These are phyloP conservation scores for Globisporangium acanthophoron DNA, from an alignment of 352 stramenopile genomes.

Conservation along the genomic window DNA sequence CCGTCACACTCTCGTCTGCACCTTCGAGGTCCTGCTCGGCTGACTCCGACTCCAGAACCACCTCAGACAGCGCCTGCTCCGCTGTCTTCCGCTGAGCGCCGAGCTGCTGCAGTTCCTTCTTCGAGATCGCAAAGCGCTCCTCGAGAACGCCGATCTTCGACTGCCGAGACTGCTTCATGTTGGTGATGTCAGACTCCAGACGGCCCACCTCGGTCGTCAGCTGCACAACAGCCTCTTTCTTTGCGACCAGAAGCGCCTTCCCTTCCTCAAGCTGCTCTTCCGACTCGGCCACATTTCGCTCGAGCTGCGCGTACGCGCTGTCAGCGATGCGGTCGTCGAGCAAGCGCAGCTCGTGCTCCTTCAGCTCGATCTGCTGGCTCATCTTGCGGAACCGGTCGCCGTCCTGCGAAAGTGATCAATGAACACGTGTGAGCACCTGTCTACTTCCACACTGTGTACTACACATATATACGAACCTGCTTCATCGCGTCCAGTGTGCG, in stretches of 20 bases:
- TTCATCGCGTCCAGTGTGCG: slow-evolving; percentile 61
- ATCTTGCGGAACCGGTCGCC: slow-evolving; percentile 65
- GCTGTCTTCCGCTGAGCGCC: slow-evolving; percentile 45
- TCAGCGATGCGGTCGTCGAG: slow-evolving; percentile 77
- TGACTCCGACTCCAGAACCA: slow-evolving; percentile 70
- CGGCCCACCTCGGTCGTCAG: slow-evolving; percentile 70
- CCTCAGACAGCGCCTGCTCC: slow-evolving; percentile 67
- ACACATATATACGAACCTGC: slow-evolving; percentile 49
- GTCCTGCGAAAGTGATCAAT: slow-evolving; percentile 30
- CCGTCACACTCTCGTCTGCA: slow-evolving; percentile 40
- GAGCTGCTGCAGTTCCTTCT: slow-evolving; percentile 71
- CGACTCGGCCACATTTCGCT: slow-evolving; percentile 57
- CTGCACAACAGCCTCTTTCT: slow-evolving; percentile 65
- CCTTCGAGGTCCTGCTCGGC: slow-evolving; percentile 58
- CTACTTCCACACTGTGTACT: not conserved
- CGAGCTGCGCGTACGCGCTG: slow-evolving; percentile 73
- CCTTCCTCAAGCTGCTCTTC: slow-evolving; percentile 74
- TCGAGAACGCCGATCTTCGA: slow-evolving; percentile 78
- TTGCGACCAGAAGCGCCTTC: slow-evolving; percentile 49
- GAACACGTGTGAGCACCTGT: not conserved
- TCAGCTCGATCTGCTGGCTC: slow-evolving; percentile 76
- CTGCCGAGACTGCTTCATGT: slow-evolving; percentile 75
- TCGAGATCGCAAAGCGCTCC: slow-evolving; percentile 64
- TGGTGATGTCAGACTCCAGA: slow-evolving; percentile 76
- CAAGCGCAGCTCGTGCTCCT: slow-evolving; percentile 74